phyloP scores from a whole-genome alignment of 2,329 filamentous ascomycete genomes.

The Beauveria brongniartii region DNA sequence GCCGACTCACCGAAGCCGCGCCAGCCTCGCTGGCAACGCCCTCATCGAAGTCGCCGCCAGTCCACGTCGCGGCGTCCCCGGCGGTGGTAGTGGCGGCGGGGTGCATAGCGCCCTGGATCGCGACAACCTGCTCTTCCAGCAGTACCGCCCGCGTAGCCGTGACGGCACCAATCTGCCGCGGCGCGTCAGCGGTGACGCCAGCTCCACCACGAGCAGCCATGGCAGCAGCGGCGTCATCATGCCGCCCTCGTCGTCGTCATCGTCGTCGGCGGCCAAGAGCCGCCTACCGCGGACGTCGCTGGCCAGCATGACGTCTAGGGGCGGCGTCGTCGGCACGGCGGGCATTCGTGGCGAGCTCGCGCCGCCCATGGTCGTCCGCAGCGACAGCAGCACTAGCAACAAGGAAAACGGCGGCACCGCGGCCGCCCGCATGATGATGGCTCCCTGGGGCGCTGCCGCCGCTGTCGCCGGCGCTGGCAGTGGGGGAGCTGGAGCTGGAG shows the following conservation, averaged over 20 bases:
- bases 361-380: constrained; percentile 26
- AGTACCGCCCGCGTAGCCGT: constrained; percentile 35
- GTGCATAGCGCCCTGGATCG: background rate
- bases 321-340: constrained; percentile 15
- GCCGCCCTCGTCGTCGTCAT: background rate
- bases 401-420: constrained; percentile 26
- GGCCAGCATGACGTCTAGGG: constrained; percentile 18
- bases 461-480: constrained; percentile 13
- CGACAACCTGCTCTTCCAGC: constrained; percentile 16
- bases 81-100: constrained; percentile 34
- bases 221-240: constrained; percentile 7
- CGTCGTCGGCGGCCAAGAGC: constrained; percentile 23
- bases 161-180: constrained; percentile 36
- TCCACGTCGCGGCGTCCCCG: constrained; percentile 31
- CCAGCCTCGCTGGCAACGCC: constrained; percentile 30
- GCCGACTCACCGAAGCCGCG: constrained; percentile 36
- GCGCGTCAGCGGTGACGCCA: constrained; percentile 34
- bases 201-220: constrained; percentile 18
- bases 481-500: background rate
- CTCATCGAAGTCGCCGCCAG: constrained; percentile 47
- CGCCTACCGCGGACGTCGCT: constrained; percentile 32
- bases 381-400: constrained; percentile 32
- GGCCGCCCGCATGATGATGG: constrained; percentile 11
- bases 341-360: constrained; percentile 17
- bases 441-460: constrained; percentile 9